Conservation (phyloP, 148 eudicot genomes). For the Rhododendron molle region DNA sequence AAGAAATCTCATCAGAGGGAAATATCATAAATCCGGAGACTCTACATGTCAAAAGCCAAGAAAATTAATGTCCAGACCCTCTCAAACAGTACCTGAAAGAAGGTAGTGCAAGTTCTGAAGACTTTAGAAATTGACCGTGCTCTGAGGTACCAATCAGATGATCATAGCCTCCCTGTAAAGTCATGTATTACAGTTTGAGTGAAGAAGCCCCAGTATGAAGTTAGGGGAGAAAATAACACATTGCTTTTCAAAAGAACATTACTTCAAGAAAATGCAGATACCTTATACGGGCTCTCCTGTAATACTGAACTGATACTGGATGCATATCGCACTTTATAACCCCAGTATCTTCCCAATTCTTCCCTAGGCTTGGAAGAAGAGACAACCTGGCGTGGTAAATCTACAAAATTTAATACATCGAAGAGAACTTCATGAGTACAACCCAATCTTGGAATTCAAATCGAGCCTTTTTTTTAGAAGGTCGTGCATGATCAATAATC, state of each 20-base stretch:
- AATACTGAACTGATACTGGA: constrained; percentile 76
- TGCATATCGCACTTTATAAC: constrained; percentile 95
- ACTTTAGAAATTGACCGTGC: constrained; percentile 72
- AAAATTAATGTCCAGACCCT: neutral
- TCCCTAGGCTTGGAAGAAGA: constrained; percentile 68
- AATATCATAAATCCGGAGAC: neutral
- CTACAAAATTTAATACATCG: constrained; percentile 27
- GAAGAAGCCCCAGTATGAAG: neutral
- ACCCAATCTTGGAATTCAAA: neutral
- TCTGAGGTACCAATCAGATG: constrained; percentile 95
- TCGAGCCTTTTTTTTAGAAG: neutral
- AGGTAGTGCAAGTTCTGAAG: constrained; percentile 78
- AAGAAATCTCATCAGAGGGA: neutral
- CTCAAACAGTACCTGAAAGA: constrained; percentile 58
- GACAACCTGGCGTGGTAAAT: constrained; percentile 51
- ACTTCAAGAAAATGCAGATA: constrained; percentile 16
- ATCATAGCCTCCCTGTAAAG: constrained; percentile 83
- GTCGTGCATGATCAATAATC: neutral
- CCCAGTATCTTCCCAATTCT: constrained; percentile 85
- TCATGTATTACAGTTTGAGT: neutral
- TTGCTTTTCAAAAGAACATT: neutral
- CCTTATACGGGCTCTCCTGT: constrained; percentile 72
- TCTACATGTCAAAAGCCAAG: neutral
- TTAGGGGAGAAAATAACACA: neutral
- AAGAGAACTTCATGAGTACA: constrained; percentile 4